Evolutionary conservation across 352 stramenopile species (phyloP).

Genomic region (Saprolegnia parasitica): DNA sequence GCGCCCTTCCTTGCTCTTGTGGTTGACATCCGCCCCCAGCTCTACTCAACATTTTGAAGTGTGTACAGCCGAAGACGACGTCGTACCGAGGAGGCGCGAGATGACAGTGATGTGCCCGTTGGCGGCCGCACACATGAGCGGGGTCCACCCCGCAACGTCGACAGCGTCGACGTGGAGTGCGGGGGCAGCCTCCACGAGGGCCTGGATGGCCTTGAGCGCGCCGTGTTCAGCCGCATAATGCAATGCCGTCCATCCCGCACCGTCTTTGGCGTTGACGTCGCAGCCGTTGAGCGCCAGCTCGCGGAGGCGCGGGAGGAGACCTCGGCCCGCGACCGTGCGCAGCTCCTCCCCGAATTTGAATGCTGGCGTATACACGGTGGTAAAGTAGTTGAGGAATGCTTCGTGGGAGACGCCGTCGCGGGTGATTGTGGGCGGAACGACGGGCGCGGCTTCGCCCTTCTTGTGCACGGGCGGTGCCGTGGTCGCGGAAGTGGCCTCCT

Average conservation of each 20-base stretch:
- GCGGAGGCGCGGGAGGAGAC: constrained; percentile 34
- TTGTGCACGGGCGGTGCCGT: neutral
- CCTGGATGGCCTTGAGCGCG: constrained; percentile 40
- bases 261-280: constrained; percentile 56
- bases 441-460: constrained; percentile 3
- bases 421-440: neutral
- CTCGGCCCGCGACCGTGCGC: constrained; percentile 52
- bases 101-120: constrained; percentile 42
- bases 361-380: constrained; percentile 52
- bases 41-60: constrained; percentile 49
- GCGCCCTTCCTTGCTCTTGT: constrained; percentile 43
- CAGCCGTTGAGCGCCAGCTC: constrained; percentile 55
- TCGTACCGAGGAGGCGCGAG: constrained; percentile 33
- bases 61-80: constrained; percentile 55
- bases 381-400: constrained; percentile 56
- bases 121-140: constrained; percentile 32
- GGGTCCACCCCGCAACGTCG: constrained; percentile 21
- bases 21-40: constrained; percentile 37
- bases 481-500: neutral
- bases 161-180: constrained; percentile 3
- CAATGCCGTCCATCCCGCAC: constrained; percentile 52
- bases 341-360: constrained; percentile 72
- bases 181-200: constrained; percentile 34
- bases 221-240: constrained; percentile 69
- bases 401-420: constrained; percentile 26